These are phyloP conservation scores for Achaetomiella virescens DNA, from an alignment of 495 filamentous ascomycete species.

Conservation along the genomic window DNA sequence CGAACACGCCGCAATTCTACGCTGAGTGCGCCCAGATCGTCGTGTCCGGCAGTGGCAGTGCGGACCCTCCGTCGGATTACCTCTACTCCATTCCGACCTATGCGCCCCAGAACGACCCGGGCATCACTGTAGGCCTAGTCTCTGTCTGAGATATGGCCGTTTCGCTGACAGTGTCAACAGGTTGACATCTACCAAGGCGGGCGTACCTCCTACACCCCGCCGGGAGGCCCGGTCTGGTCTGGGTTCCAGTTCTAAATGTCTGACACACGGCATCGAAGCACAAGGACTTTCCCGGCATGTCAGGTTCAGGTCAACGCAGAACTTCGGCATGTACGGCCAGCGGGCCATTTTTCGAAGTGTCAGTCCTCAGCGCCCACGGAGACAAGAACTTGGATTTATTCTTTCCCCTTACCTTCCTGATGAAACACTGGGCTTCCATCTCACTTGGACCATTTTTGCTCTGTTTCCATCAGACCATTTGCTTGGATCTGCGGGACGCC, in stretches of 20 bases:
- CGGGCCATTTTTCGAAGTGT: too few relatives aligned
- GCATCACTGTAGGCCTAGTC: conserved; percentile 38
- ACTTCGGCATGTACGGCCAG: too few relatives aligned
- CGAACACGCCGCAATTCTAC: conserved; percentile 56
- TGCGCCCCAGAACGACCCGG: conserved; percentile 44
- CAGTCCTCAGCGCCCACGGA: too few relatives aligned
- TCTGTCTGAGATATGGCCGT: background rate
- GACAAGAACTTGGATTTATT: too few relatives aligned
- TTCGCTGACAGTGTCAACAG: background rate
- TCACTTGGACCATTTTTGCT: too few relatives aligned
- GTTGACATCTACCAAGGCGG: conserved; percentile 4
- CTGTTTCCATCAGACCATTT: too few relatives aligned
- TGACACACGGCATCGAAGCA: too few relatives aligned
- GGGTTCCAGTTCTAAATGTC: background rate
- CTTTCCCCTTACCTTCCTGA: too few relatives aligned
- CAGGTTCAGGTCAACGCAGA: too few relatives aligned
- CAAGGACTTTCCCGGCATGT: too few relatives aligned
- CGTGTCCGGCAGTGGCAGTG: conserved; percentile 46
- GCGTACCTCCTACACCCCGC: background rate
- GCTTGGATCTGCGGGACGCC: too few relatives aligned
- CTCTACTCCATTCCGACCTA: conserved; percentile 48
- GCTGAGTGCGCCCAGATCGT: conserved; percentile 53
- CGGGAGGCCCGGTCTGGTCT: background rate
- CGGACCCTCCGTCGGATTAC: conserved; percentile 34
- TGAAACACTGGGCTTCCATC: too few relatives aligned